Evolutionary conservation across 2,329 filamentous ascomycete species (phyloP).

Genomic region (Apiospora phragmitis): DNA sequence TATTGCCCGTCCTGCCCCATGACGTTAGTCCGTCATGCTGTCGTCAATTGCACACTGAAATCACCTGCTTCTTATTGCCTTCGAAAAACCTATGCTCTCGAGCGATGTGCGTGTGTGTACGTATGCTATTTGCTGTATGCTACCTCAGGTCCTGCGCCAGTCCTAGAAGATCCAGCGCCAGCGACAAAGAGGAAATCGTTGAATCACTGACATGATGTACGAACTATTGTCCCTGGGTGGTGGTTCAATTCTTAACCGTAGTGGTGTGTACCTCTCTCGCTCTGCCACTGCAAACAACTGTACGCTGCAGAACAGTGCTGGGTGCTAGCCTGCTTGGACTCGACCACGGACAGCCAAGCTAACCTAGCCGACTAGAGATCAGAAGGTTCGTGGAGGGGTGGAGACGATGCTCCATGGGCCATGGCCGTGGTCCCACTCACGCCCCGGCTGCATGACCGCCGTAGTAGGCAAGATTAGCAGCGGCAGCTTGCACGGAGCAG

Average conservation of each 20-base stretch:
- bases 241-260: background rate
- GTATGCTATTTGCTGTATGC: background rate
- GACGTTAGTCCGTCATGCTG: background rate
- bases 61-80: background rate
- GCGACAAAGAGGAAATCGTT: background rate
- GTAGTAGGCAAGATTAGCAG: constrained; percentile 5
- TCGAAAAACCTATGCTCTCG: background rate
- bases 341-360: background rate
- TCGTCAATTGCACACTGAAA: background rate
- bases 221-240: background rate
- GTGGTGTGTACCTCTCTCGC: background rate
- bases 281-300: background rate
- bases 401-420: too few species aligned
- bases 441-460: background rate
- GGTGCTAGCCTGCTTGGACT: background rate
- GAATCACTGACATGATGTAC: background rate
- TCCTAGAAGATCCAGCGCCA: background rate
- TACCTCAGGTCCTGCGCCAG: background rate
- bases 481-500: background rate
- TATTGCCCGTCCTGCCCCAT: background rate
- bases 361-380: background rate
- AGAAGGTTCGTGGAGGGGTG: constrained; percentile 8
- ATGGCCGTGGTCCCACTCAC: background rate
- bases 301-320: background rate
- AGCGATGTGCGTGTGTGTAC: background rate